A percentile compares a stretch with the other conserved stretches of the same genome.
phyloP scores from a whole-genome alignment of 495 filamentous ascomycete species.

The Elaphomyces granulatus region DNA sequence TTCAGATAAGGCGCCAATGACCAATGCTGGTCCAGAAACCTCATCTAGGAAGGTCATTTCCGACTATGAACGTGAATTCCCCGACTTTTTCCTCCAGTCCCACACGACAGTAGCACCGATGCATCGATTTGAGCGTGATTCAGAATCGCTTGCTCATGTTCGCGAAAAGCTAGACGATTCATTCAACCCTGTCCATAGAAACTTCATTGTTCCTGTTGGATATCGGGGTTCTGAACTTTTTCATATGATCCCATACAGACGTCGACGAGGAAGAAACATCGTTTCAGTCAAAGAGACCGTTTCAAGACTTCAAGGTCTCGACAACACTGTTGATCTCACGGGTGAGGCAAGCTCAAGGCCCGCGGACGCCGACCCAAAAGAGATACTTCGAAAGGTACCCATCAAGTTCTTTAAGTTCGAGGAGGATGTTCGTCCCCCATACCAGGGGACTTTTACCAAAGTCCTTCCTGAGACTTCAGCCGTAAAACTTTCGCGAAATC shows the following conservation, averaged over 20 bases:
- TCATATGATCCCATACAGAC: conserved; percentile 37
- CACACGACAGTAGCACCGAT: conserved; percentile 46
- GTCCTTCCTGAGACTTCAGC: conserved; percentile 33
- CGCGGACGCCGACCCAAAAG: conserved; percentile 20
- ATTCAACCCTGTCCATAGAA: conserved; percentile 26
- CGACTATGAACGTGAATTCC: conserved; percentile 59
- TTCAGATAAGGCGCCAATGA: conserved; percentile 11
- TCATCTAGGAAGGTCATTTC: conserved; percentile 24
- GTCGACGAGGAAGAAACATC: conserved; percentile 35
- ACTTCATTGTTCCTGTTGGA: conserved; percentile 9
- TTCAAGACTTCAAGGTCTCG: conserved; percentile 32
- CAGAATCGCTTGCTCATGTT: conserved; percentile 33
- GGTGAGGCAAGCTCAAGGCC: conserved; percentile 15
- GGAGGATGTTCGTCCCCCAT: conserved; percentile 84
- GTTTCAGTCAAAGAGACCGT: conserved; percentile 56
- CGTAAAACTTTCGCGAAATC: conserved; percentile 51
- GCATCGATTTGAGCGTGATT: conserved; percentile 40
- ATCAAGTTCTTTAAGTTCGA: conserved; percentile 70
- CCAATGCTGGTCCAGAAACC: conserved; percentile 6
- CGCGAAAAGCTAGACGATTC: conserved; percentile 32
- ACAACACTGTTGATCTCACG: conserved; percentile 33
- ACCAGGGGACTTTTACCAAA: conserved; percentile 69
- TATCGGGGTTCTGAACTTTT: conserved; percentile 47
- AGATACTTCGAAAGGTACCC: conserved; percentile 46
- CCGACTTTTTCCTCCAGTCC: conserved; percentile 60